Conservation (phyloP, 306 rosid genomes). For the Hylodesmum podocarpum region DNA sequence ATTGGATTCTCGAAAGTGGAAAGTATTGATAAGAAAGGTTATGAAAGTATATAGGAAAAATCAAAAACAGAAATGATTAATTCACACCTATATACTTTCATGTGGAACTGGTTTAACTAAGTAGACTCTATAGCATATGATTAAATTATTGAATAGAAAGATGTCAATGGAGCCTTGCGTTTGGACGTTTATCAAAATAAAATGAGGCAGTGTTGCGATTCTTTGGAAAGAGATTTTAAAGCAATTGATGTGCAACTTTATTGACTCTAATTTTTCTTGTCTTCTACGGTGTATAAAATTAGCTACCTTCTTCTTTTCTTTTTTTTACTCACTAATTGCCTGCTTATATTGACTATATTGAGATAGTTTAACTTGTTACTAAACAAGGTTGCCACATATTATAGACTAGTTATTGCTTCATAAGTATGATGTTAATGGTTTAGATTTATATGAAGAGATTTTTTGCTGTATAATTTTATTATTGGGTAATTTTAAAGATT, state of each 20-base stretch:
- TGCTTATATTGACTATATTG: not conserved
- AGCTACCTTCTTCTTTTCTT: too few relatives aligned
- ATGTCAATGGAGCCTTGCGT: not conserved
- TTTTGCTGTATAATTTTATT: too few relatives aligned
- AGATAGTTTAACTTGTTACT: not conserved
- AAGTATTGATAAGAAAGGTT: conserved; percentile 10
- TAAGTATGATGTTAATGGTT: too few relatives aligned
- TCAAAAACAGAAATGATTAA: not conserved
- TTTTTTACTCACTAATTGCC: too few relatives aligned
- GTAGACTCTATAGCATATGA: not conserved
- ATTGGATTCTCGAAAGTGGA: not conserved
- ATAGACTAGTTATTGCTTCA: too few relatives aligned
- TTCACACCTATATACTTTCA: not conserved
- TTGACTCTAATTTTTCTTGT: conserved; percentile 15
- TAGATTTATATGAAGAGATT: too few relatives aligned
- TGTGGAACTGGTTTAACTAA: not conserved
- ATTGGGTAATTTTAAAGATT: too few relatives aligned
- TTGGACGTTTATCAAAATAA: not conserved
- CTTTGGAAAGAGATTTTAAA: not conserved
- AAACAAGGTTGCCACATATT: too few relatives aligned
- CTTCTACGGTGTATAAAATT: not conserved
- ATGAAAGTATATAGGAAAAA: not conserved
- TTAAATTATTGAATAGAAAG: not conserved
- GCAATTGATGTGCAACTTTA: conserved; percentile 21
- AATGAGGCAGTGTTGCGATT: not conserved